These are phyloP conservation scores for Coccomyxa sp. DNA, from an alignment of 139 green algal genomes.

Conservation along the genomic window DNA sequence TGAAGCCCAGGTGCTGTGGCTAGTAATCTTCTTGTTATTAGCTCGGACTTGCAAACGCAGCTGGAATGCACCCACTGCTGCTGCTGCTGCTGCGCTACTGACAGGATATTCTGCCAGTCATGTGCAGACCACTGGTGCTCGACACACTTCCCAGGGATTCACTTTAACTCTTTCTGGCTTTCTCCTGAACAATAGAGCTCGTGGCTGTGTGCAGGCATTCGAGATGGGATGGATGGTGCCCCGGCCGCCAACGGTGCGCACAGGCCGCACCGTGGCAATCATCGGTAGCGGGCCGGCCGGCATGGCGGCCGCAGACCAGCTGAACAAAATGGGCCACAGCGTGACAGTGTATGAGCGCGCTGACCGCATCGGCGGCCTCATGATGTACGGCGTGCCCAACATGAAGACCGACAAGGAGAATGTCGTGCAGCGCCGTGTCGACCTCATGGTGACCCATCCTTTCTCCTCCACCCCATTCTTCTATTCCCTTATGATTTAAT, in stretches of 20 bases:
- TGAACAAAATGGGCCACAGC: conserved; percentile 92
- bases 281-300: conserved; percentile 87
- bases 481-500: background rate
- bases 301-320: conserved; percentile 91
- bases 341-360: conserved; percentile 92
- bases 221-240: conserved; percentile 95
- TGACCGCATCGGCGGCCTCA: conserved; percentile 90
- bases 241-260: conserved; percentile 71
- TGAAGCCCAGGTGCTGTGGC: too few relatives aligned
- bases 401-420: conserved; percentile 96
- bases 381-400: conserved; percentile 97
- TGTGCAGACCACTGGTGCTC: too few relatives aligned
- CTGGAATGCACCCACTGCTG: too few relatives aligned
- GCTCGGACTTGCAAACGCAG: too few relatives aligned
- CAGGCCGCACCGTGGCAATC: conserved; percentile 76
- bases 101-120: too few relatives aligned
- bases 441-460: conserved; percentile 8
- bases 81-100: too few relatives aligned
- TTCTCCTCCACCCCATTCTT: background rate
- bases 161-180: too few relatives aligned
- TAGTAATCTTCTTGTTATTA: too few relatives aligned
- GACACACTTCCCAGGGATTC: too few relatives aligned
- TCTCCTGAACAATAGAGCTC: too few relatives aligned
- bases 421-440: conserved; percentile 88
- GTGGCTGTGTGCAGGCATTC: conserved; percentile 52